These are phyloP conservation scores for Geotrichum histeridarum DNA, from an alignment of 1,139 yeast species.

Conservation along the genomic window DNA sequence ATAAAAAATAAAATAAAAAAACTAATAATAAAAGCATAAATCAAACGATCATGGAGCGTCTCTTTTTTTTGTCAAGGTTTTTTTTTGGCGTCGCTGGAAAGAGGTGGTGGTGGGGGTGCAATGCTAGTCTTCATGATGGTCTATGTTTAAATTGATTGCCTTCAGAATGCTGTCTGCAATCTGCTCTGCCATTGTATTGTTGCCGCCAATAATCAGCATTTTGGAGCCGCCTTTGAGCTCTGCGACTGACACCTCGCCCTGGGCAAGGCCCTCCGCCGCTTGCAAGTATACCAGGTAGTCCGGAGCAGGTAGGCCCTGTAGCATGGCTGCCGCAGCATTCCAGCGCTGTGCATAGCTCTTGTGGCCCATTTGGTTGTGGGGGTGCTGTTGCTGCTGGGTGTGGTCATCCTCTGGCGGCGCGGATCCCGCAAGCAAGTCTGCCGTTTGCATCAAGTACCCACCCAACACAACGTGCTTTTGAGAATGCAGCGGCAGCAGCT, in stretches of 20 bases:
- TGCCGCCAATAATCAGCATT: conserved; percentile 28
- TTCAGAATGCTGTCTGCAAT: conserved; percentile 26
- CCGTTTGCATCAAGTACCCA: conserved; percentile 30
- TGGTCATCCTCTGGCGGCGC: not conserved
- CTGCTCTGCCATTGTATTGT: conserved; percentile 23
- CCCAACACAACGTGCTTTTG: conserved; percentile 25
- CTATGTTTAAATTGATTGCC: conserved; percentile 6
- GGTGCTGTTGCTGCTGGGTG: not conserved
- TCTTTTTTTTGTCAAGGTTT: too few relatives aligned
- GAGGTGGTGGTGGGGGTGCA: not conserved
- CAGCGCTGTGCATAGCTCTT: conserved; percentile 10
- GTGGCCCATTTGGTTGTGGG: not conserved
- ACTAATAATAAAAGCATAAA: not conserved
- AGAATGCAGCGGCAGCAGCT: conserved; percentile 19
- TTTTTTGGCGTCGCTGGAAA: too few relatives aligned
- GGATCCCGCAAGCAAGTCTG: conserved; percentile 26
- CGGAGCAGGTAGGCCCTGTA: conserved; percentile 32
- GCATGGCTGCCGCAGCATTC: conserved; percentile 15
- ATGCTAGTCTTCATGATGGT: conserved; percentile 2
- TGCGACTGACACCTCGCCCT: conserved; percentile 26
- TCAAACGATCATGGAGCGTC: not conserved
- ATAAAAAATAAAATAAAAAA: not conserved
- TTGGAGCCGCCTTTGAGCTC: conserved; percentile 27
- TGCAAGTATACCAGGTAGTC: conserved; percentile 29
- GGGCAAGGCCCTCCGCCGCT: conserved; percentile 21